These are phyloP conservation scores for Didymella pomorum DNA, from an alignment of 2,329 filamentous ascomycete species.

Conservation along the genomic window DNA sequence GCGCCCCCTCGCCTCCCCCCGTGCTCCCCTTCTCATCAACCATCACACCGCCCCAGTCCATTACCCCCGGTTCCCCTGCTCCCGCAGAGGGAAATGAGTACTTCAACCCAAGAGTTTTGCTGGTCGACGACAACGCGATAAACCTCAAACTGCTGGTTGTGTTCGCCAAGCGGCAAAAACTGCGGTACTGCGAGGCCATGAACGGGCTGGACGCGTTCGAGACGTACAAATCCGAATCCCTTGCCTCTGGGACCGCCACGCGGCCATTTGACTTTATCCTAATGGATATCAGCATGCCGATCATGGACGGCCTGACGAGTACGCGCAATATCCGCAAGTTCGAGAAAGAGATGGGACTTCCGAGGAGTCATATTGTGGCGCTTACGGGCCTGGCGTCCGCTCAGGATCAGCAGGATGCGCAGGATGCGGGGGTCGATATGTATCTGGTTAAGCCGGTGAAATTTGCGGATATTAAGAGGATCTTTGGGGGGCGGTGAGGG, in stretches of 20 bases:
- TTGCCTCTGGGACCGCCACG: too few species aligned
- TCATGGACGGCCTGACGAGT: slow-evolving; percentile 52
- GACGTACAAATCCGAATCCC: slow-evolving; percentile 33
- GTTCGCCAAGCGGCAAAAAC: slow-evolving; percentile 49
- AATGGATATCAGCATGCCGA: slow-evolving; percentile 49
- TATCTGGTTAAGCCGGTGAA: slow-evolving; percentile 52
- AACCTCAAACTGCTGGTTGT: slow-evolving; percentile 51
- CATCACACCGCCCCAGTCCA: slow-evolving; percentile 17
- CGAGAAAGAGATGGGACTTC: slow-evolving; percentile 35
- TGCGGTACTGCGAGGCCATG: slow-evolving; percentile 39
- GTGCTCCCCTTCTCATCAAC: slow-evolving; percentile 27
- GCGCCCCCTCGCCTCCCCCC: slow-evolving; percentile 24
- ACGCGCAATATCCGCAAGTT: slow-evolving; percentile 41
- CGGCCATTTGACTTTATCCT: slow-evolving; percentile 44
- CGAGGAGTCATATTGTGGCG: slow-evolving; percentile 43
- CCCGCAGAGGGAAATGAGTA: slow-evolving; percentile 32
- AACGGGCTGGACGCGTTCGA: slow-evolving; percentile 47
- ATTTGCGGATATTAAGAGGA: slow-evolving; percentile 44
- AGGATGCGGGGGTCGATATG: slow-evolving; percentile 48
- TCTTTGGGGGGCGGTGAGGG: slow-evolving; percentile 29
- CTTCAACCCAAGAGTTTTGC: slow-evolving; percentile 42
- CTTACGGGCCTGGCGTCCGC: slow-evolving; percentile 50
- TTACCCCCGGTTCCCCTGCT: slow-evolving; percentile 28
- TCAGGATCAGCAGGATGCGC: slow-evolving; percentile 45
- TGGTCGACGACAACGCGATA: slow-evolving; percentile 48